phyloP scores from a whole-genome alignment of 345 rosid genomes.

The Corchorus capsularis region DNA sequence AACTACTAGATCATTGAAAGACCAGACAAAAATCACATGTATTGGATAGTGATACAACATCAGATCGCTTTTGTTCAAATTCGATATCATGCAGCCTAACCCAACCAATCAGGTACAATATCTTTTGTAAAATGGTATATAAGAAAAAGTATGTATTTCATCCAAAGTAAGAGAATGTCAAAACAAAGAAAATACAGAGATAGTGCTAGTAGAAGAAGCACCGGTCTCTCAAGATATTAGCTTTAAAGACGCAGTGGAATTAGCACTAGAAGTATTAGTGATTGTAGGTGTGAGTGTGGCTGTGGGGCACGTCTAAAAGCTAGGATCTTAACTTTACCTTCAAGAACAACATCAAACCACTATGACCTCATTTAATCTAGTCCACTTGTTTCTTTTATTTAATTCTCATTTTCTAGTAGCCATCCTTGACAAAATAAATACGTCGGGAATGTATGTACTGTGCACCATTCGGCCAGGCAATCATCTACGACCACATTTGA shows the following conservation, averaged over 20 bases:
- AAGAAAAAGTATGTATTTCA: neutral
- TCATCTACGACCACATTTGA: conserved; percentile 16
- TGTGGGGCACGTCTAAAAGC: conserved; percentile 28
- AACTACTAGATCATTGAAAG: conserved; percentile 2
- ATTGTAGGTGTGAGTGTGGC: conserved; percentile 13
- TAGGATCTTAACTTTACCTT: conserved; percentile 15
- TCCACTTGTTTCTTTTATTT: conserved; percentile 22
- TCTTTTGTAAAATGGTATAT: conserved; percentile 2
- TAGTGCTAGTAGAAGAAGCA: conserved; percentile 16
- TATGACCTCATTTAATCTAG: conserved; percentile 15
- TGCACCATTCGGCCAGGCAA: conserved; percentile 15
- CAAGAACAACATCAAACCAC: neutral
- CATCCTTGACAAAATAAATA: neutral
- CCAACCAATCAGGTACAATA: conserved; percentile 13
- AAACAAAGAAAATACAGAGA: conserved; percentile 16
- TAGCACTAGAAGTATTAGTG: conserved; percentile 28
- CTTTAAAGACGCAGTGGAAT: conserved; percentile 27
- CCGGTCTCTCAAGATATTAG: conserved; percentile 22
- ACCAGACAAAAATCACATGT: conserved; percentile 15
- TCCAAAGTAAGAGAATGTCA: conserved; percentile 8
- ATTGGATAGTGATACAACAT: conserved; percentile 6
- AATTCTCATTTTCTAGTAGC: neutral
- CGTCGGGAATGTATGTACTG: neutral
- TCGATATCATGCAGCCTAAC: conserved; percentile 16
- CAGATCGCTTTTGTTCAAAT: conserved; percentile 8